Base-by-base conservation (phyloP, 345 rosid genomes). In the Citrus sinensis region DNA sequence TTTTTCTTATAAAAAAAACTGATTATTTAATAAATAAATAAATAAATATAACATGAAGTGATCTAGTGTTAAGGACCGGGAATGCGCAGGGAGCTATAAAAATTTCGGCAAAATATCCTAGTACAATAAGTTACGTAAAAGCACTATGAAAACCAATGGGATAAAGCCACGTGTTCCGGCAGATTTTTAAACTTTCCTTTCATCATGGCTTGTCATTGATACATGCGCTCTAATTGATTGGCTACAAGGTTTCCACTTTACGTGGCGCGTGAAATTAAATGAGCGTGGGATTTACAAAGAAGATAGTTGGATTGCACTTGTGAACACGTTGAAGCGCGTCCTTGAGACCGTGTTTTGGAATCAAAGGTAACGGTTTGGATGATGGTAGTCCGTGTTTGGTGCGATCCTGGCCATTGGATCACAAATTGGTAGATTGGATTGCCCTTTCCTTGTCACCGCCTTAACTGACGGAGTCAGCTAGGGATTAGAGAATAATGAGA, bases 361-460 rank as follows among this genome's bases (percentile, higher is more conserved):
- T 61, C 11, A 1, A 29, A 76, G 29, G 9, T 2, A n/a, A 76
- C 76, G 88, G 83, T 1, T 16, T 35, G 46, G 81, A 85, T 79
- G 7, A 29, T 2, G 13, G 20, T 19, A 32, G 37, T 22, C 51
- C 3, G 2, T 49, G 74, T 27, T 69, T 83, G 86, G 83, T 81
- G 83, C 80, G 55, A 66, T n/a, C 7, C 13, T 7, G 67, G 6
- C 70, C 88, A 80, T 83, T 74, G 66, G 81, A 80, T 80, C 4
- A 30, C 0, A 5, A 22, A 2, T 27, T 7, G 9, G 49, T 20
- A 10, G 13, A 67, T 19, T 49, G 32, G 66, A 22, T 8, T 74
- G n/a, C 66, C 30, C 7, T 24, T 51, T 42, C 78, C 34, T 14
- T n/a, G 63, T 75, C 87, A 85, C 82, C 88, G 84, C 84, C 86